Base-by-base conservation (phyloP, 257 asterid species). In the Phtheirospermum japonicum region DNA sequence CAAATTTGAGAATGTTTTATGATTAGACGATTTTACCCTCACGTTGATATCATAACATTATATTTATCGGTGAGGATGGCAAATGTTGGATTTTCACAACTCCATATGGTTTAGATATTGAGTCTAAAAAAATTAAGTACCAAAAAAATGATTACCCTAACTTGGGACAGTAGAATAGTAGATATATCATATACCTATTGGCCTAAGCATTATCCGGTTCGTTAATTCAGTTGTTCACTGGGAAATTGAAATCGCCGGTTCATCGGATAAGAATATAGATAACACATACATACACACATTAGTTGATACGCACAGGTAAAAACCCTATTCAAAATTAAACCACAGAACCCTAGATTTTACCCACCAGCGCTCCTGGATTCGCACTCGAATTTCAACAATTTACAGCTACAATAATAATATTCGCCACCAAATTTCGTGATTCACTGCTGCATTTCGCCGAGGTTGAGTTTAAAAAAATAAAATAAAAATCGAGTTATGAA, bases 401-500 rank as follows among this genome's bases (percentile, higher is more conserved):
- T 13, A 2, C 10, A 31, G 65, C 55, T 12, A 0, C 62, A 23
- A 12, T 55, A 23, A 28, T 17, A 60, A 8, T 51, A 51, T 9
- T 26, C 39, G 30, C 65, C 14, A 49, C 10, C 58, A 40, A 43
- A 66, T 30, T 52, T 51, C 12, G 26, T 34, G 19, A 40, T n/a
- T 48, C 61, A n/a, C n/a, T 43, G 54, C 73, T 66, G 59, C 76
- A 53, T 61, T 75, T 42, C 48, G 52, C 32, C 30, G 63, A 61
- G 75, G 53, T 32, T 40, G 65, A 16, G 56, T 18, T 28, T 57
- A 30, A 2, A 4, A 8, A 18, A 40, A n/a, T 48, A 64, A 42
- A 3, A 1, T 23, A 42, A 48, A 42, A 48, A 42, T 9, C 19
- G 48, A 45, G 56, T 61, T 65, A 90, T 88, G 98, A 76, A 80